A percentile compares a stretch with the other conserved stretches of the same genome.
phyloP scores from a whole-genome alignment of 441 rosid genomes.

The Monsonia emarginata region DNA sequence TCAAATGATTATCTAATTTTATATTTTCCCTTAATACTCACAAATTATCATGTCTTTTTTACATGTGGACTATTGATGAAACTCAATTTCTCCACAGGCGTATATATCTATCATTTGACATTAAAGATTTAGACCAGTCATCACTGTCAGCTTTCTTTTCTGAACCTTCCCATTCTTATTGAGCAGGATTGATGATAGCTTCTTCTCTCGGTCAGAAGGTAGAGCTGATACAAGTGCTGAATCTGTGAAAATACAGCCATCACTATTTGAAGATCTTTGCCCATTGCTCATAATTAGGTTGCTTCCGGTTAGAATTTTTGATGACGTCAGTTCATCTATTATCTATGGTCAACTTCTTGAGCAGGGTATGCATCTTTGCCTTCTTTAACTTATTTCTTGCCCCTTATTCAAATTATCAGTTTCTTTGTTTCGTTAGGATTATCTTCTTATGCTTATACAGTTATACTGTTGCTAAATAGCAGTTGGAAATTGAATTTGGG shows the following conservation, averaged over 20 bases:
- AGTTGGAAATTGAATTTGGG: neutral
- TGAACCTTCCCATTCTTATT: constrained; percentile 5
- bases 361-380: constrained; percentile 31
- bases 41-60: neutral
- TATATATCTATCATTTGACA: neutral
- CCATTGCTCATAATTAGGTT: constrained; percentile 73
- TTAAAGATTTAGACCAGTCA: neutral
- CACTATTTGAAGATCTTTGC: constrained; percentile 68
- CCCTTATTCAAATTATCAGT: neutral
- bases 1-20: neutral
- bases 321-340: constrained; percentile 37
- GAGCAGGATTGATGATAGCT: constrained; percentile 32
- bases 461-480: neutral
- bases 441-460: neutral
- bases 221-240: constrained; percentile 29
- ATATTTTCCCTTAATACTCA: neutral
- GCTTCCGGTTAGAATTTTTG: constrained; percentile 77
- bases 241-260: constrained; percentile 31
- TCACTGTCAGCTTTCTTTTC: constrained; percentile 8
- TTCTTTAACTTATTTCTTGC: constrained; percentile 8
- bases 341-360: constrained; percentile 49
- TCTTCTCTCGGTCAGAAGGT: constrained; percentile 28
- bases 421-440: neutral
- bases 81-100: neutral
- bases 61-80: neutral